Evolutionary conservation across 208 protist genomes (phyloP).

Genomic region (Angomonas deanei): DNA sequence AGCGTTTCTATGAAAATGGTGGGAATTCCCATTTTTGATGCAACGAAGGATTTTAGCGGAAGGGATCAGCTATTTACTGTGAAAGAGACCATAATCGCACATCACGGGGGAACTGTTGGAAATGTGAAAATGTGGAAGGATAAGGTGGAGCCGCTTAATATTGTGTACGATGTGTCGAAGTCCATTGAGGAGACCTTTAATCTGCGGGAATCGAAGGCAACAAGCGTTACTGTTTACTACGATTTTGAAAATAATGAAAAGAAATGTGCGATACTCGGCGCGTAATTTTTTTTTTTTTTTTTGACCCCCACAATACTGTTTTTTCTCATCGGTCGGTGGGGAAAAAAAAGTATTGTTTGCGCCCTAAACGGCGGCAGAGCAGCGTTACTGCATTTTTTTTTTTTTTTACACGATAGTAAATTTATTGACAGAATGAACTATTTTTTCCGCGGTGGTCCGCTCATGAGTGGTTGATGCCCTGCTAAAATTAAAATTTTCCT

Average conservation of each 20-base stretch:
- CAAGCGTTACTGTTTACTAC: slow-evolving; percentile 40
- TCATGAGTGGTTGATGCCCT: background rate
- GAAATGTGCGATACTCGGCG: slow-evolving; percentile 33
- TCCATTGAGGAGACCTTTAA: slow-evolving; percentile 40
- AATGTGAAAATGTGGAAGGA: slow-evolving; percentile 55
- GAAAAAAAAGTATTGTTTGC: too few relatives aligned
- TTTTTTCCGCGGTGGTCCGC: background rate
- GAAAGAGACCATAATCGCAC: slow-evolving; percentile 32
- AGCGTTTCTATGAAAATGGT: slow-evolving; percentile 57
- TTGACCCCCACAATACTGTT: background rate
- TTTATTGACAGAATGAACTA: background rate
- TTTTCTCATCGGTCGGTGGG: too few relatives aligned
- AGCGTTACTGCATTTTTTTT: too few relatives aligned
- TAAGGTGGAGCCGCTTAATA: slow-evolving; percentile 59
- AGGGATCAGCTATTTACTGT: slow-evolving; percentile 36
- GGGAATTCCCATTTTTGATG: slow-evolving; percentile 62
- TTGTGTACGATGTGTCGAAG: slow-evolving; percentile 43
- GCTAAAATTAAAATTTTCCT: background rate
- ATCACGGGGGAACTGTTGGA: slow-evolving; percentile 42
- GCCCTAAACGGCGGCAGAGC: too few relatives aligned
- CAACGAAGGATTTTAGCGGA: slow-evolving; percentile 22
- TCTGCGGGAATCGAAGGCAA: slow-evolving; percentile 8
- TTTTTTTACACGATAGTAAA: too few relatives aligned
- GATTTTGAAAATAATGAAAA: slow-evolving; percentile 44
- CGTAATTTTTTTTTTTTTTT: slow-evolving; percentile 4